phyloP scores from a whole-genome alignment of 2,329 filamentous ascomycete species.

The Triangularia verruculosa region DNA sequence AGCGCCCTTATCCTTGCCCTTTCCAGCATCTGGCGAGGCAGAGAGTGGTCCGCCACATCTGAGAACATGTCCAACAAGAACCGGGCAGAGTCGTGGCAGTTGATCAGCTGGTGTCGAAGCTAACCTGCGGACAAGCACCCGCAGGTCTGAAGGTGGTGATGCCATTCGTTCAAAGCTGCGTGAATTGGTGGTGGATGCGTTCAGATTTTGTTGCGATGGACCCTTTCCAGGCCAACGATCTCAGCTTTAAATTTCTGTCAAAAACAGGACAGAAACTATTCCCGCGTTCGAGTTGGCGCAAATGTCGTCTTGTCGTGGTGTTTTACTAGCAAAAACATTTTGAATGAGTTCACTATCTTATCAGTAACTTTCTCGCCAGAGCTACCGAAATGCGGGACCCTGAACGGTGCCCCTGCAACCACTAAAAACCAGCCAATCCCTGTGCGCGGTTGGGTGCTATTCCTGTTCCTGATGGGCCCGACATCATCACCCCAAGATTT shows the following conservation, averaged over 20 bases:
- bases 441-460: constrained; percentile 12
- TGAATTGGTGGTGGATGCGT: neutral
- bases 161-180: constrained; percentile 17
- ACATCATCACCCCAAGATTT: constrained; percentile 11
- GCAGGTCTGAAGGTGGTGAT: constrained; percentile 54
- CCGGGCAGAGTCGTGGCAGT: constrained; percentile 69
- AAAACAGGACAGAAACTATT: neutral
- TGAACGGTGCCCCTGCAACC: constrained; percentile 13
- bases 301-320: neutral
- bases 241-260: neutral
- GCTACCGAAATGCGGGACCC: constrained; percentile 13
- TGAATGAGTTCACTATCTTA: constrained; percentile 1
- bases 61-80: constrained; percentile 60
- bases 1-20: constrained; percentile 57
- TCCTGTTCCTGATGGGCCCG: constrained; percentile 3
- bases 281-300: neutral
- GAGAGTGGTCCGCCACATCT: constrained; percentile 62
- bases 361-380: constrained; percentile 6
- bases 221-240: neutral
- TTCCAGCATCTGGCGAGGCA: constrained; percentile 52
- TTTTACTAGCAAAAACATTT: neutral
- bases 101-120: constrained; percentile 69
- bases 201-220: neutral
- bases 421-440: constrained; percentile 16
- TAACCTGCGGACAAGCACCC: constrained; percentile 65